phyloP scores from a whole-genome alignment of 208 protist genomes.

The Acanthamoeba healyi region DNA sequence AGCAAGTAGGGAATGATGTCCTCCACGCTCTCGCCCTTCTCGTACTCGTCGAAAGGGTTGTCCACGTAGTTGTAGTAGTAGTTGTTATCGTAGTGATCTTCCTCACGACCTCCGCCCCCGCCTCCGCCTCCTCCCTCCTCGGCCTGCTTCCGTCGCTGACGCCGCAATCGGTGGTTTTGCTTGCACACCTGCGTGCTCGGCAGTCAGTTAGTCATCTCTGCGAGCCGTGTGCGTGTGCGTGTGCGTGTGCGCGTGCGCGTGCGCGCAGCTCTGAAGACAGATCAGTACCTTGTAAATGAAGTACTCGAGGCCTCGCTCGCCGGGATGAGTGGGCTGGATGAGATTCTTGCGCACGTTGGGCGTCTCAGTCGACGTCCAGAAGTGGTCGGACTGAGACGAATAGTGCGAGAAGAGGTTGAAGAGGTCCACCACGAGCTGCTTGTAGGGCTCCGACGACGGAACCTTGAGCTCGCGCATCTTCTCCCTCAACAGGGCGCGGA shows the following conservation, averaged over 20 bases:
- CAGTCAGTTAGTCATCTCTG: too few species aligned
- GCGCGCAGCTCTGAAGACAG: background rate
- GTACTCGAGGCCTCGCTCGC: constrained; percentile 19
- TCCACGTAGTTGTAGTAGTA: background rate
- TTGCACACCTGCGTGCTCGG: constrained; percentile 23
- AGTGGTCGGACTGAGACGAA: background rate
- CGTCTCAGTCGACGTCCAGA: constrained; percentile 60
- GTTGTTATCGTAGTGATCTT: background rate
- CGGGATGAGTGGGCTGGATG: background rate
- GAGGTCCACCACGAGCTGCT: constrained; percentile 40
- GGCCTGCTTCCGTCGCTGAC: background rate
- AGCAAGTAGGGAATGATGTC: background rate
- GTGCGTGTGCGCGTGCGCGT: too few species aligned
- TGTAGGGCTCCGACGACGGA: constrained; percentile 60
- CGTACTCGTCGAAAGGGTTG: constrained; percentile 7
- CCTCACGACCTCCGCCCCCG: background rate
- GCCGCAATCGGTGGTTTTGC: background rate
- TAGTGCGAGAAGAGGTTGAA: constrained; percentile 59
- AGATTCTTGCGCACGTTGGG: constrained; percentile 56
- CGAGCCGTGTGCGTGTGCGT: too few species aligned
- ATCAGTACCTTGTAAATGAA: constrained; percentile 29
- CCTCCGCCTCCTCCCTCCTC: background rate
- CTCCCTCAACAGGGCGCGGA: constrained; percentile 43
- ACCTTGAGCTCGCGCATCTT: constrained; percentile 70
- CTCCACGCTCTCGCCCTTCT: constrained; percentile 19